Conservation (phyloP, 805 yeast genomes). For the Scheffersomyces ergatensis region DNA sequence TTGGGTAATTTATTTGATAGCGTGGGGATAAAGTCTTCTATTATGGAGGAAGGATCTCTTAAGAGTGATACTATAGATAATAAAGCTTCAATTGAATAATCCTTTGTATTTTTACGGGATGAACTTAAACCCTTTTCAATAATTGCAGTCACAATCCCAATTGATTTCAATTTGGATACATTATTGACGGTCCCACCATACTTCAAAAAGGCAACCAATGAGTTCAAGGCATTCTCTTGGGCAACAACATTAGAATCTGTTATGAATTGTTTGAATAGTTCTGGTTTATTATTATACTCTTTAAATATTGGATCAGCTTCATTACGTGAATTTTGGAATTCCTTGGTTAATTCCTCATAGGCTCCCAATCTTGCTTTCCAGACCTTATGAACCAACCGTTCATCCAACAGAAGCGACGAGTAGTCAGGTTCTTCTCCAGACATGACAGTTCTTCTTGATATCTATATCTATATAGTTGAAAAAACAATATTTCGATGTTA, state of each 20-base stretch:
- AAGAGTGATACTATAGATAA: conserved; percentile 58
- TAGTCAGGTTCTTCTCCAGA: conserved; percentile 54
- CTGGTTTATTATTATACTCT: conserved; percentile 51
- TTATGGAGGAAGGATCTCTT: conserved; percentile 60
- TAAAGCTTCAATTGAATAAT: conserved; percentile 60
- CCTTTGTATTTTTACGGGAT: conserved; percentile 70
- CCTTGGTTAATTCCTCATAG: conserved; percentile 61
- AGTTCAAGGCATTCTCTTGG: conserved; percentile 73
- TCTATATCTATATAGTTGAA: not conserved
- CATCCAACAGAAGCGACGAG: conserved; percentile 60
- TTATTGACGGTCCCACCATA: conserved; percentile 48
- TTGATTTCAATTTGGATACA: conserved; percentile 38
- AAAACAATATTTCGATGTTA: not conserved
- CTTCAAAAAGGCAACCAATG: conserved; percentile 54
- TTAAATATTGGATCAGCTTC: conserved; percentile 57
- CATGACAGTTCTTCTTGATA: conserved; percentile 14
- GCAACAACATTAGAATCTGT: conserved; percentile 88
- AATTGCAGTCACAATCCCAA: conserved; percentile 45
- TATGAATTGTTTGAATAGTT: conserved; percentile 54
- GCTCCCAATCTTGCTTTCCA: conserved; percentile 90
- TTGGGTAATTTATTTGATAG: conserved; percentile 70
- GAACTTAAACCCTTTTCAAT: conserved; percentile 84
- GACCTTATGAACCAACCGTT: conserved; percentile 61
- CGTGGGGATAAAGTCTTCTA: conserved; percentile 66
- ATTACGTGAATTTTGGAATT: conserved; percentile 52